Evolutionary conservation across 2,329 filamentous ascomycete species (phyloP), one percentile per base, ranked within the genome.

Genomic region (Neopestalotiopsis sp.): DNA sequence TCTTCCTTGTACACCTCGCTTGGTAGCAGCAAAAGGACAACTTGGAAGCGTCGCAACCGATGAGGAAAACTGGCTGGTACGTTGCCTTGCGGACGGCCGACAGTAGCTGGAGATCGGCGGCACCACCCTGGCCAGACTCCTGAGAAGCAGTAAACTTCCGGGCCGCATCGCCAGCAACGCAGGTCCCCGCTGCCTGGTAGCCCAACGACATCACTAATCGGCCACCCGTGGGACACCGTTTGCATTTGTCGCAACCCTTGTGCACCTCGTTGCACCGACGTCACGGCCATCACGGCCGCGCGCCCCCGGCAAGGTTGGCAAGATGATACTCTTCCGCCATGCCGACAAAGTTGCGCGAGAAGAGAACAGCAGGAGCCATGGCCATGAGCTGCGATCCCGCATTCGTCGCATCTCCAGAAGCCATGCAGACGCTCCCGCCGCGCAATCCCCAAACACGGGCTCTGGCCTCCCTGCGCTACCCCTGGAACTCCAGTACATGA

Each of bases 401-500:
- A 52, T 52, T 9, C 45, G 45, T 7, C 38, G 38, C 34, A 64
- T 28, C n/a, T 57, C 63, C 45, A 66, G 49, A 49, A 30, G 42
- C 28, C 42, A 24, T 14, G 34, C 42, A 34, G 59, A 38, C 32
- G 52, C 49, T 14, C 28, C 45, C 24, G 20, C 63, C 63, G 30
- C 24, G 49, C 28, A 17, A 42, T 12, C 13, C 9, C 63, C 63
- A 7, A 17, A 24, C 24, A 12, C 10, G 34, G 42, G 13, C 20
- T 49, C 65, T 32, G 17, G 17, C 65, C 71, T 77, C 64, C 66
- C 69, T 56, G 70, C 72, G 32, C 63, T 78, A 20, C 75, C 76
- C 12, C 65, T 75, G 13, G 76, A 78, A 66, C 73, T 78, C 56
- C 75, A 76, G 68, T 72, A 72, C 32, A 72, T 78, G 52, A 73